Evolutionary conservation across 2,329 filamentous ascomycete species (phyloP).

Genomic region (Dactylella cylindrospora): DNA sequence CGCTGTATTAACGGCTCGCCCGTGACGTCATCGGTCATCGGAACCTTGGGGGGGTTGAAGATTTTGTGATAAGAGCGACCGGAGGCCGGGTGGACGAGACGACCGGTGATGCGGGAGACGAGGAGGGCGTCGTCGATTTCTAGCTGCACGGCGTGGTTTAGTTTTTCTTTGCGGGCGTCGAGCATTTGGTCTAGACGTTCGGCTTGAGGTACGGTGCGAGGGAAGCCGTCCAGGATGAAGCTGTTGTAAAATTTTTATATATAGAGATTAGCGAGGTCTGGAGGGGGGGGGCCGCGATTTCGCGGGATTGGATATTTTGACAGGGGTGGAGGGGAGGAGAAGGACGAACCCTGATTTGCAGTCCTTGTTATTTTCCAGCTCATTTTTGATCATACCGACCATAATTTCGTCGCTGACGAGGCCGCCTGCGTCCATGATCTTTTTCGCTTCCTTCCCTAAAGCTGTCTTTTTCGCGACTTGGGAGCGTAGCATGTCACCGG

Average conservation of each 20-base stretch:
- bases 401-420: constrained; percentile 98
- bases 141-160: constrained; percentile 94
- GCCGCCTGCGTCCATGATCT: constrained; percentile 99
- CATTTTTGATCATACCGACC: constrained; percentile 98
- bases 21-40: constrained; percentile 95
- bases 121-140: constrained; percentile 94
- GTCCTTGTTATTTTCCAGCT: constrained; percentile 89
- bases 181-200: constrained; percentile 95
- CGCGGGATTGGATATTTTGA: constrained; percentile 8
- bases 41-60: constrained; percentile 94
- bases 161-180: constrained; percentile 70
- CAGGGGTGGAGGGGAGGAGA: constrained; percentile 16
- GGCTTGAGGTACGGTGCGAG: constrained; percentile 91
- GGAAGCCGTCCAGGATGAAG: constrained; percentile 99
- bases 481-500: constrained; percentile 97
- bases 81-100: constrained; percentile 90
- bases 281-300: constrained; percentile 4
- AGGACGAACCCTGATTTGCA: constrained; percentile 86
- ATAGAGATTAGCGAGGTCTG: constrained; percentile 41
- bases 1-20: constrained; percentile 96
- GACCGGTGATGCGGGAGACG: constrained; percentile 93
- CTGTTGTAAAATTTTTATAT: constrained; percentile 57
- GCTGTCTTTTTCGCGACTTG: constrained; percentile 97
- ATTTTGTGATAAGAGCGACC: constrained; percentile 97
- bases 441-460: constrained; percentile 94